These are phyloP conservation scores for Penicillium parvum DNA, from an alignment of 495 filamentous ascomycete genomes.

Conservation along the genomic window DNA sequence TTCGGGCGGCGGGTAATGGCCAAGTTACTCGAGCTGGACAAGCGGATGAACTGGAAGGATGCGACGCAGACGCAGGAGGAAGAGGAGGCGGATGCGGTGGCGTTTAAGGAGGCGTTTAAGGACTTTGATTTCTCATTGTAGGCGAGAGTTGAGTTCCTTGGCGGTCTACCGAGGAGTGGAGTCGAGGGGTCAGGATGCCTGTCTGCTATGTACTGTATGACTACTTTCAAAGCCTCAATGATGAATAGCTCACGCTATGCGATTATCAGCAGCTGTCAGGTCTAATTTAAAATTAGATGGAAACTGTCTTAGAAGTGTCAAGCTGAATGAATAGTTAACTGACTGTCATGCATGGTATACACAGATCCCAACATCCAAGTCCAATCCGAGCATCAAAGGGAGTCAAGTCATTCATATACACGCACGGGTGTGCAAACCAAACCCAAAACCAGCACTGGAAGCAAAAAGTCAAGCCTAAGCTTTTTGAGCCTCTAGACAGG, in stretches of 20 bases:
- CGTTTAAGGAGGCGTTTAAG: slow-evolving; percentile 81
- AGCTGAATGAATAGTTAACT: no score
- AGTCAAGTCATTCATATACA: background rate
- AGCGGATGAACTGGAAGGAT: slow-evolving; percentile 73
- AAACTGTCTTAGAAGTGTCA: no score
- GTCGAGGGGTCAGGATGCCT: background rate
- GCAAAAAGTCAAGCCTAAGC: no score
- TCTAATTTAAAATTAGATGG: no score
- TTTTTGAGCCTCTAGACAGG: background rate
- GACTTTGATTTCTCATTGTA: slow-evolving; percentile 72
- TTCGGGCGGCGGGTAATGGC: slow-evolving; percentile 79
- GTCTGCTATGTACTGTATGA: background rate
- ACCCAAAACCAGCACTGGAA: background rate
- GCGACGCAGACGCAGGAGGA: slow-evolving; percentile 72
- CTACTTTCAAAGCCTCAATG: no score
- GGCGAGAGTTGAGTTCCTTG: background rate
- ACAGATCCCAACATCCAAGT: background rate
- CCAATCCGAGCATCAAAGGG: no score
- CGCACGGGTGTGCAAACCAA: background rate
- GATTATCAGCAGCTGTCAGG: no score
- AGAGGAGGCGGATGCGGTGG: slow-evolving; percentile 72
- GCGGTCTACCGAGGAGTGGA: no score
- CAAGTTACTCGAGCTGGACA: slow-evolving; percentile 74
- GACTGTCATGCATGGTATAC: no score
- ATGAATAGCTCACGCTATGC: no score